Conservation (phyloP, 805 yeast species). For the Spathaspora girioi region DNA sequence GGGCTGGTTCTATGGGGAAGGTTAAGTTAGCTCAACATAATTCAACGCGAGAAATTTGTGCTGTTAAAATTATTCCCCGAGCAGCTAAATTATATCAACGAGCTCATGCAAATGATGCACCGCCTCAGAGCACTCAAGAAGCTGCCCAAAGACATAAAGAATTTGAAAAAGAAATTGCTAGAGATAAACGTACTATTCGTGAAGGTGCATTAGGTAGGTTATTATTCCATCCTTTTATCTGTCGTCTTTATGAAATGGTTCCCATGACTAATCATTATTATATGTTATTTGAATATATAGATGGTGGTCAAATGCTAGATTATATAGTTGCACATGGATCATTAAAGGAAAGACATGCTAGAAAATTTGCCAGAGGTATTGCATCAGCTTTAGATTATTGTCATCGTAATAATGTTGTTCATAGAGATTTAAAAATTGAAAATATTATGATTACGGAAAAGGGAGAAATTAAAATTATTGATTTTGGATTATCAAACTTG, state of each 20-base stretch:
- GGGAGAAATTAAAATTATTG: slow-evolving; percentile 94
- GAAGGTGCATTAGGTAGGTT: slow-evolving; percentile 94
- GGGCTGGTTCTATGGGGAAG: slow-evolving; percentile 99
- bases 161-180: slow-evolving; percentile 75
- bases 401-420: slow-evolving; percentile 92
- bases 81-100: slow-evolving; percentile 77
- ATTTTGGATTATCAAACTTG: slow-evolving; percentile 90
- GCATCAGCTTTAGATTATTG: slow-evolving; percentile 92
- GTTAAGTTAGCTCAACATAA: slow-evolving; percentile 91
- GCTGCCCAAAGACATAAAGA: slow-evolving; percentile 62
- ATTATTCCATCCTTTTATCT: slow-evolving; percentile 86
- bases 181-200: slow-evolving; percentile 88
- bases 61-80: slow-evolving; percentile 88
- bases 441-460: slow-evolving; percentile 90
- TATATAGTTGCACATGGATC: slow-evolving; percentile 96
- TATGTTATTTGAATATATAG: slow-evolving; percentile 93
- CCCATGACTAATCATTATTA: slow-evolving; percentile 96
- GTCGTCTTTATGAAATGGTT: slow-evolving; percentile 88
- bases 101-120: slow-evolving; percentile 66
- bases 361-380: slow-evolving; percentile 92
- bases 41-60: slow-evolving; percentile 77
- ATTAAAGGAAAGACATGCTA: slow-evolving; percentile 87
- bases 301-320: slow-evolving; percentile 97
- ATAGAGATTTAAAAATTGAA: slow-evolving; percentile 94
- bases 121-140: slow-evolving; percentile 58